Evolutionary conservation across 2,329 filamentous ascomycete species (phyloP).

Genomic region (Raffaelea ambrosiae): DNA sequence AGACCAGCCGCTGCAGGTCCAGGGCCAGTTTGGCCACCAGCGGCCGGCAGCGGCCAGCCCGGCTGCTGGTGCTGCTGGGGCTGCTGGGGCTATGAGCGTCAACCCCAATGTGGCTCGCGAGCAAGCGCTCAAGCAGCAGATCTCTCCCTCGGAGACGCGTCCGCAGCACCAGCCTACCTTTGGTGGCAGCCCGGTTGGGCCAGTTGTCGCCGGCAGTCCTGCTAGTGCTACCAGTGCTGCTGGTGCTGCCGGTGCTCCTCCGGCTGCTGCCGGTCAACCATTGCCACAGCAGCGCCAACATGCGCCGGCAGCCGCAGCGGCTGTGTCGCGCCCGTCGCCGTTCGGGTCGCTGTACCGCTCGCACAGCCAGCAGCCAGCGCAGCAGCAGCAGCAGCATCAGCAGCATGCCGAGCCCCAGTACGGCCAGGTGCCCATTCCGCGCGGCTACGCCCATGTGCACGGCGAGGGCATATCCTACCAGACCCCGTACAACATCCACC

Average conservation of each 20-base stretch:
- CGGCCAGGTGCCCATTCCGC: constrained; percentile 27
- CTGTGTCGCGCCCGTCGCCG: too few species aligned
- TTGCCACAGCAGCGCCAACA: constrained; percentile 2
- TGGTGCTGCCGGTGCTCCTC: too few species aligned
- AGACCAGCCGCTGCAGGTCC: constrained; percentile 11
- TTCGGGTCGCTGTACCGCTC: too few species aligned
- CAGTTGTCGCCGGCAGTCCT: neutral
- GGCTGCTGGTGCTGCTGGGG: neutral
- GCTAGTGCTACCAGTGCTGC: neutral
- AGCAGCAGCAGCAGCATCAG: constrained; percentile 6
- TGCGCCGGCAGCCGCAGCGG: too few species aligned
- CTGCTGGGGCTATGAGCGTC: too few species aligned
- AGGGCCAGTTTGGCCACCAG: constrained; percentile 1
- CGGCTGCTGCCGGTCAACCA: too few species aligned
- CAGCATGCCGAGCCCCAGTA: constrained; percentile 23
- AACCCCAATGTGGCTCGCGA: neutral
- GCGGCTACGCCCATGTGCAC: constrained; percentile 26
- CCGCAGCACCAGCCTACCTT: neutral
- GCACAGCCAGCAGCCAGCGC: too few species aligned
- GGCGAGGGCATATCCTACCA: constrained; percentile 20
- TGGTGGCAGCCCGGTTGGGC: neutral
- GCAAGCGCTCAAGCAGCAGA: constrained; percentile 9
- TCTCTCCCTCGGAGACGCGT: constrained; percentile 4
- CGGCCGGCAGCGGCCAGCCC: too few species aligned
- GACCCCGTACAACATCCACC: too few species aligned